Evolutionary conservation across 1,284 basidiomycete species (phyloP).

Genomic region (Fistulinella cinereoalba): DNA sequence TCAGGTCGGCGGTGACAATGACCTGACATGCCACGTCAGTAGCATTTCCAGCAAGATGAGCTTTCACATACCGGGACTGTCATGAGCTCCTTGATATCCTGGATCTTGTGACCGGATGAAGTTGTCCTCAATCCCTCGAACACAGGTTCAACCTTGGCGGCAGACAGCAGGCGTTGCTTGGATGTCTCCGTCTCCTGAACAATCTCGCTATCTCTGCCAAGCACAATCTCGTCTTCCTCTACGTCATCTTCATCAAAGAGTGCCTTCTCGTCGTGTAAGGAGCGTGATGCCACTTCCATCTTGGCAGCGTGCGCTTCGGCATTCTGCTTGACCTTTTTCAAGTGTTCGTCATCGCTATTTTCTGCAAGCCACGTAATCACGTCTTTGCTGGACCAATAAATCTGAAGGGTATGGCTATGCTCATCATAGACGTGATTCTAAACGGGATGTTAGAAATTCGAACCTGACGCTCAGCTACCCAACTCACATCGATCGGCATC

Average conservation of each 20-base stretch:
- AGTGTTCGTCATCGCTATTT: constrained; percentile 90
- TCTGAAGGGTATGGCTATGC: constrained; percentile 82
- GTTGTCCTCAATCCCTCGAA: constrained; percentile 81
- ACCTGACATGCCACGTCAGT: constrained; percentile 49
- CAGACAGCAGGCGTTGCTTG: constrained; percentile 75
- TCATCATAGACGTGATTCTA: constrained; percentile 95
- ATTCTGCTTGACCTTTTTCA: constrained; percentile 88
- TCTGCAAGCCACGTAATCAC: constrained; percentile 94
- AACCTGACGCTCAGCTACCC: background rate
- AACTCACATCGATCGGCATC: constrained; percentile 90
- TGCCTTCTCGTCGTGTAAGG: constrained; percentile 81
- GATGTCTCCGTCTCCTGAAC: constrained; percentile 55
- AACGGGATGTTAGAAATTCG: constrained; percentile 7
- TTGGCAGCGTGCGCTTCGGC: constrained; percentile 81
- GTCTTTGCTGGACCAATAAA: constrained; percentile 90
- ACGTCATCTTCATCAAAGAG: constrained; percentile 85
- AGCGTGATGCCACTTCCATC: constrained; percentile 81
- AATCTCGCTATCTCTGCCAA: constrained; percentile 56
- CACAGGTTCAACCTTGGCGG: constrained; percentile 62
- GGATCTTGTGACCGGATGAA: constrained; percentile 80
- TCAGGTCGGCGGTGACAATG: constrained; percentile 89
- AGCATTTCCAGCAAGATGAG: background rate
- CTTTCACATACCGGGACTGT: constrained; percentile 73
- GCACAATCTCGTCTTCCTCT: constrained; percentile 74
- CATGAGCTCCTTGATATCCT: constrained; percentile 89